These are phyloP conservation scores for Clausena lansium DNA, from an alignment of 345 rosid species.

Conservation along the genomic window DNA sequence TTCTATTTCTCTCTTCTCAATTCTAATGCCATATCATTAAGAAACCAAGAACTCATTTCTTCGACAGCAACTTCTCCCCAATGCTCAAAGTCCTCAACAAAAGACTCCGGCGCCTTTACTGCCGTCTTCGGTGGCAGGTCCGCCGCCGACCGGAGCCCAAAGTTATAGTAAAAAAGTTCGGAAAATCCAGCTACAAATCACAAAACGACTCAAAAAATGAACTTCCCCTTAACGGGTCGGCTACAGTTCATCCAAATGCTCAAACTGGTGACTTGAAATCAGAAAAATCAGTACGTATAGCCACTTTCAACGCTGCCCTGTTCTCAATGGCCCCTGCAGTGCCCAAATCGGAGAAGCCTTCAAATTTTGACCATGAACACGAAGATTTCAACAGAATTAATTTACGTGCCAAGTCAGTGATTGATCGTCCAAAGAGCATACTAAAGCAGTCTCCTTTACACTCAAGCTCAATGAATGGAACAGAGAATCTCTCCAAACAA, in stretches of 20 bases:
- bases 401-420: slow-evolving; percentile 45
- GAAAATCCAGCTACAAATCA: slow-evolving; percentile 31
- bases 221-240: slow-evolving; percentile 22
- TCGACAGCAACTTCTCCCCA: slow-evolving; percentile 14
- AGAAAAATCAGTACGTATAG: slow-evolving; percentile 54
- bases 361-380: slow-evolving; percentile 30
- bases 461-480: slow-evolving; percentile 27
- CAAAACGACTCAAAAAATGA: slow-evolving; percentile 13
- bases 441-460: slow-evolving; percentile 77
- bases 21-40: slow-evolving; percentile 22
- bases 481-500: slow-evolving; percentile 40
- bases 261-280: slow-evolving; percentile 28
- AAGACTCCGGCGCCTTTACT: slow-evolving; percentile 48
- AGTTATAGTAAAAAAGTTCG: slow-evolving; percentile 42
- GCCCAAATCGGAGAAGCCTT: slow-evolving; percentile 37
- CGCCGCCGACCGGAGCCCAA: slow-evolving; percentile 47
- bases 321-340: slow-evolving; percentile 94
- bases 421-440: slow-evolving; percentile 75
- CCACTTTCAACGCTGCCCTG: slow-evolving; percentile 85
- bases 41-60: slow-evolving; percentile 14
- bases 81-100: slow-evolving; percentile 59
- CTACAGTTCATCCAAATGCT: slow-evolving; percentile 45
- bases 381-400: slow-evolving; percentile 19
- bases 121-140: slow-evolving; percentile 66
- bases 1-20: neutral